phyloP scores from a whole-genome alignment of 2,329 filamentous ascomycete genomes.

The Mycosphaerella arachidis region DNA sequence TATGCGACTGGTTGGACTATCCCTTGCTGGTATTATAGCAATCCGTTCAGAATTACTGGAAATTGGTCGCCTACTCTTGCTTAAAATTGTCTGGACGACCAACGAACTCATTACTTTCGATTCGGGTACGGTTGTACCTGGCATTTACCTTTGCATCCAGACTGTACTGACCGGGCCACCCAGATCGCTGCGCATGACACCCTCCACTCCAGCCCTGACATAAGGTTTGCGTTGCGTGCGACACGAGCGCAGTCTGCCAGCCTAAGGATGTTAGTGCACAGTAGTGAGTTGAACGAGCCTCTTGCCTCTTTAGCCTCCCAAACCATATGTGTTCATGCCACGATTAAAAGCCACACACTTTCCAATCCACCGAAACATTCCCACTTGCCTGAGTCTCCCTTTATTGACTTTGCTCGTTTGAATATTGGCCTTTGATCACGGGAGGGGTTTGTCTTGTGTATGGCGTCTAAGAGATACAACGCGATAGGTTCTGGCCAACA shows the following conservation, averaged over 20 bases:
- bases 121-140: conserved; percentile 28
- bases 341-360: conserved; percentile 30
- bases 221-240: conserved; percentile 20
- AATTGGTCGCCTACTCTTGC: conserved; percentile 25
- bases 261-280: conserved; percentile 26
- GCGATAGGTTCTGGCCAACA: conserved; percentile 1
- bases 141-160: conserved; percentile 26
- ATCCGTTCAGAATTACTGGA: conserved; percentile 25
- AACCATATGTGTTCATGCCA: conserved; percentile 10
- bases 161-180: conserved; percentile 25
- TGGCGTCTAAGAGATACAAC: conserved; percentile 17
- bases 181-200: conserved; percentile 21
- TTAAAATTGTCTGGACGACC: conserved; percentile 10
- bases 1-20: conserved; percentile 8
- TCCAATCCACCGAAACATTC: conserved; percentile 7
- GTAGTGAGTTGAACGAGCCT: conserved; percentile 27
- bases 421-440: conserved; percentile 4
- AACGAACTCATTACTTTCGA: conserved; percentile 10
- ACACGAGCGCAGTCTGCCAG: conserved; percentile 21
- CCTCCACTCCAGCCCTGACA: conserved; percentile 24
- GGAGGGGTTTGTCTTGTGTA: conserved; percentile 23
- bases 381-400: conserved; percentile 11
- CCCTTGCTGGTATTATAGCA: conserved; percentile 29
- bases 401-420: conserved; percentile 17
- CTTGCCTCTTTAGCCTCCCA: conserved; percentile 8